These are phyloP conservation scores for Symbiodinium natans DNA, from an alignment of 73 alveolate species.

Conservation along the genomic window DNA sequence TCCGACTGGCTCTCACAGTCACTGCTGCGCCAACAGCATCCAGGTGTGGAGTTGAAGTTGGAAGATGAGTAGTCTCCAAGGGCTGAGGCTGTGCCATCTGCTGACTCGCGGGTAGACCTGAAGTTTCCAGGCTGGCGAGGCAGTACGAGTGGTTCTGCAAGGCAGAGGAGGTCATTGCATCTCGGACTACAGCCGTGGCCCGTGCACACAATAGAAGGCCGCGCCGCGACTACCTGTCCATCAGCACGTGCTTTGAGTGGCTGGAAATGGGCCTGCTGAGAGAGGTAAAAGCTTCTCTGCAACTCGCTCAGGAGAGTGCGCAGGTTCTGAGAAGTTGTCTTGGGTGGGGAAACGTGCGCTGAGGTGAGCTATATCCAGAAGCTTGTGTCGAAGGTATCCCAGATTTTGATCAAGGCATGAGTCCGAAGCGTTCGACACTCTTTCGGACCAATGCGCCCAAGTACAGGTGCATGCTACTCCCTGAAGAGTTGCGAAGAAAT, in stretches of 20 bases:
- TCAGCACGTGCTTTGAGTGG: not conserved
- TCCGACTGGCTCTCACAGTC: conserved; percentile 77
- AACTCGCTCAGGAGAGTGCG: not conserved
- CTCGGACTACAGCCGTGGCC: not conserved
- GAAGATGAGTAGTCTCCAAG: no score
- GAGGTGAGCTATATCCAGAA: conserved; percentile 32
- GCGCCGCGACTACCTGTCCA: not conserved
- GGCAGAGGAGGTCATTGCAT: conserved; percentile 45
- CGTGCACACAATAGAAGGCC: no score
- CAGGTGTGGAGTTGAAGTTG: not conserved
- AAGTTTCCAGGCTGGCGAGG: conserved; percentile 28
- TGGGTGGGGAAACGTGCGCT: not conserved
- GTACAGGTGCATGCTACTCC: conserved; percentile 14
- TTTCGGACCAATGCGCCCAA: not conserved
- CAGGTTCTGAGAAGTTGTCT: not conserved
- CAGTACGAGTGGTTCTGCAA: conserved; percentile 85
- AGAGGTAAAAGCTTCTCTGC: no score
- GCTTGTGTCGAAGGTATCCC: conserved; percentile 35
- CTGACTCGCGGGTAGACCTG: no score
- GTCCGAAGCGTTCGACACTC: not conserved
- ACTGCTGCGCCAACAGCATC: conserved; percentile 90
- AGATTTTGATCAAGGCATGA: conserved; percentile 42
- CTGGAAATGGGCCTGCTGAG: not conserved
- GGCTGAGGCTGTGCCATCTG: no score
- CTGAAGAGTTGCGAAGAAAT: not conserved